Conservation (phyloP, 2,329 filamentous ascomycete genomes). For the Cadophora sp. region DNA sequence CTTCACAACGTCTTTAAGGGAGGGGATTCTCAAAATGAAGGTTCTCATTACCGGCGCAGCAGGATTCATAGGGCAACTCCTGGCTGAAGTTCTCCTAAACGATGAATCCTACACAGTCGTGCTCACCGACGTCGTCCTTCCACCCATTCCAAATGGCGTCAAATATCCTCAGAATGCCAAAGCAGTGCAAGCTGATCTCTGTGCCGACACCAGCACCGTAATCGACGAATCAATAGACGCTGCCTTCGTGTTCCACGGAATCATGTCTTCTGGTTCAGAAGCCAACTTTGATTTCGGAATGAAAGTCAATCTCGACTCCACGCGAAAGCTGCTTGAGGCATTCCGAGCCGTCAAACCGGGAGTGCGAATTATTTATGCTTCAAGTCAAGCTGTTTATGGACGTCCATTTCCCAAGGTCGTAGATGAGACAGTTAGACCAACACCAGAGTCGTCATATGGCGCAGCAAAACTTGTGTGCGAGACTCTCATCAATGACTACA, state of each 20-base stretch:
- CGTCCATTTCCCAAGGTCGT: slow-evolving; percentile 56
- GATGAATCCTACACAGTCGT: slow-evolving; percentile 53
- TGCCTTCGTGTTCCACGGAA: slow-evolving; percentile 66
- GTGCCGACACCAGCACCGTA: slow-evolving; percentile 40
- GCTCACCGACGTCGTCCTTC: slow-evolving; percentile 62
- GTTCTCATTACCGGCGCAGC: slow-evolving; percentile 69
- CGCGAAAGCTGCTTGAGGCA: slow-evolving; percentile 58
- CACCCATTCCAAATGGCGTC: slow-evolving; percentile 53
- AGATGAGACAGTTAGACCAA: slow-evolving; percentile 53
- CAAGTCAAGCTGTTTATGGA: slow-evolving; percentile 66
- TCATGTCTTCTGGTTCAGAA: slow-evolving; percentile 69
- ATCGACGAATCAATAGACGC: slow-evolving; percentile 49
- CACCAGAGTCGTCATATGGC: slow-evolving; percentile 64
- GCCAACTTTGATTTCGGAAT: slow-evolving; percentile 61
- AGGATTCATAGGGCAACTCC: slow-evolving; percentile 69
- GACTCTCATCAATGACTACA: slow-evolving; percentile 62
- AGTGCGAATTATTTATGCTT: slow-evolving; percentile 62
- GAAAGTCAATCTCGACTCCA: slow-evolving; percentile 64
- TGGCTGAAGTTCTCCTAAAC: slow-evolving; percentile 61
- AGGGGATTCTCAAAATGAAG: slow-evolving; percentile 6
- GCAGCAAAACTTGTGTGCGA: slow-evolving; percentile 68
- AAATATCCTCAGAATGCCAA: slow-evolving; percentile 37
- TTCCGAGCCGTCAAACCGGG: slow-evolving; percentile 52
- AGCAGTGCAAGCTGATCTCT: slow-evolving; percentile 45
- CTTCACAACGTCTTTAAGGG: not conserved